Conservation (phyloP, 2,329 filamentous ascomycete species). For the Xylaria sp. region DNA sequence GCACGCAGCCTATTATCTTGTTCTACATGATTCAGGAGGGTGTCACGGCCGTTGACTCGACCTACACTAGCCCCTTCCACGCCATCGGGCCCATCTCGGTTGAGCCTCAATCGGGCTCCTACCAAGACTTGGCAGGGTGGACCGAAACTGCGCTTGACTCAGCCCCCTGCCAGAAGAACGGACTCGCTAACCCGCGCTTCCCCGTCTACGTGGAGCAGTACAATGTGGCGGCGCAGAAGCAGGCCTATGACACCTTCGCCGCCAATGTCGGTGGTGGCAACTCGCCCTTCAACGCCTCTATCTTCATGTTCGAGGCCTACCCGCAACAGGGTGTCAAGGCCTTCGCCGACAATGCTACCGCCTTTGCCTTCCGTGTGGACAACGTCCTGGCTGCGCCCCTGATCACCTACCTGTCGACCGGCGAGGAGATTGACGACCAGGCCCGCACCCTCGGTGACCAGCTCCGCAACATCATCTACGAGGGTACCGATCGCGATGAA, state of each 20-base stretch:
- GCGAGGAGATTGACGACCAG: constrained; percentile 21
- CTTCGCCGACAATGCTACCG: constrained; percentile 15
- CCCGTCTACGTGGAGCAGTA: constrained; percentile 26
- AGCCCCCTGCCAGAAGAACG: constrained; percentile 19
- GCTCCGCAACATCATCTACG: constrained; percentile 26
- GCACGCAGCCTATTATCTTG: constrained; percentile 16
- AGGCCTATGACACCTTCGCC: constrained; percentile 36
- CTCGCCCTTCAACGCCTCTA: constrained; percentile 30
- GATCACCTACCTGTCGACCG: constrained; percentile 30
- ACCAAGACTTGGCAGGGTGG: constrained; percentile 17
- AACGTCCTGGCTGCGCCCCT: constrained; percentile 22
- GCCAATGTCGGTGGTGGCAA: constrained; percentile 26
- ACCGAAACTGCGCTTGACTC: constrained; percentile 4
- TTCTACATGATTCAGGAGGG: constrained; percentile 25
- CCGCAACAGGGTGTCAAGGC: constrained; percentile 19
- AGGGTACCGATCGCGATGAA: constrained; percentile 20
- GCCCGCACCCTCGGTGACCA: constrained; percentile 28
- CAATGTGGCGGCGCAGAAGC: constrained; percentile 33
- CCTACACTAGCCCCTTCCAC: constrained; percentile 18
- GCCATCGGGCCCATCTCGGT: constrained; percentile 14
- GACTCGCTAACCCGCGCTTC: constrained; percentile 22
- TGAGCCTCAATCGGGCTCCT: constrained; percentile 6
- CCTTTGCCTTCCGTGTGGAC: constrained; percentile 23
- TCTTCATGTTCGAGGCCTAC: constrained; percentile 26
- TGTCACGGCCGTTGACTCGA: constrained; percentile 13